Evolutionary conservation across 1,139 yeast species (phyloP).

Genomic region (Debaryomycetaceae sp.): DNA sequence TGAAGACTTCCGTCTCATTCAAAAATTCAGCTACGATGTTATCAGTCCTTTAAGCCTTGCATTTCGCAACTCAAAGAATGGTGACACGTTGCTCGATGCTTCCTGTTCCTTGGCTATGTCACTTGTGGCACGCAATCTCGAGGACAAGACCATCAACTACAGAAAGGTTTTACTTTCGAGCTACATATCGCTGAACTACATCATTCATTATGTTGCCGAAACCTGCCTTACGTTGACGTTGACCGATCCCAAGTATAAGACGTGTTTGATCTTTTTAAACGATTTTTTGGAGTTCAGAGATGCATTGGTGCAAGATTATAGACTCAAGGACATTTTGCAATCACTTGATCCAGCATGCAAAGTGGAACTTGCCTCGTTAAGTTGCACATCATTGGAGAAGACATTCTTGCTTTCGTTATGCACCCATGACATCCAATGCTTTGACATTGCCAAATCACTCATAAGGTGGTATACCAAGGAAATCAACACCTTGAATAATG

Average conservation of each 20-base stretch:
- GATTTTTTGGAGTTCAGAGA: slow-evolving; percentile 21
- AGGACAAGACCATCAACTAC: background rate
- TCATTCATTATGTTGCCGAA: slow-evolving; percentile 35
- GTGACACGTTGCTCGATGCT: slow-evolving; percentile 27
- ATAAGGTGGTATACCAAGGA: slow-evolving; percentile 46
- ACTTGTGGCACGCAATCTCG: slow-evolving; percentile 20
- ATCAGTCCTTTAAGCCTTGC: slow-evolving; percentile 32
- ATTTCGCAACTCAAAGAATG: slow-evolving; percentile 17
- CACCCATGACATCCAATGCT: slow-evolving; percentile 55
- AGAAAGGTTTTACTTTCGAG: slow-evolving; percentile 15
- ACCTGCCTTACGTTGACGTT: slow-evolving; percentile 32
- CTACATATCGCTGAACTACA: slow-evolving; percentile 27
- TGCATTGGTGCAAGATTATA: slow-evolving; percentile 1
- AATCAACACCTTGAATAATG: too few relatives aligned
- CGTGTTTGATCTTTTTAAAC: slow-evolving; percentile 34
- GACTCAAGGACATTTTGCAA: slow-evolving; percentile 11
- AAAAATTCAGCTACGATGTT: slow-evolving; percentile 23
- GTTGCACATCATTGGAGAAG: slow-evolving; percentile 36
- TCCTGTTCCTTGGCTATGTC: slow-evolving; percentile 33
- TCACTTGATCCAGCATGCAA: slow-evolving; percentile 5
- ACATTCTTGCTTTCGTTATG: slow-evolving; percentile 47
- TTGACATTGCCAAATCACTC: slow-evolving; percentile 46
- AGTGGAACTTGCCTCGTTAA: slow-evolving; percentile 16
- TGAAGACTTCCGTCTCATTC: slow-evolving; percentile 13
- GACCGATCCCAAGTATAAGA: slow-evolving; percentile 35